Percentiles rank a stretch among this genome's conserved stretches.
Conservation (phyloP, 108 stramenopile species). For the Nannochloropsis oceanica region DNA sequence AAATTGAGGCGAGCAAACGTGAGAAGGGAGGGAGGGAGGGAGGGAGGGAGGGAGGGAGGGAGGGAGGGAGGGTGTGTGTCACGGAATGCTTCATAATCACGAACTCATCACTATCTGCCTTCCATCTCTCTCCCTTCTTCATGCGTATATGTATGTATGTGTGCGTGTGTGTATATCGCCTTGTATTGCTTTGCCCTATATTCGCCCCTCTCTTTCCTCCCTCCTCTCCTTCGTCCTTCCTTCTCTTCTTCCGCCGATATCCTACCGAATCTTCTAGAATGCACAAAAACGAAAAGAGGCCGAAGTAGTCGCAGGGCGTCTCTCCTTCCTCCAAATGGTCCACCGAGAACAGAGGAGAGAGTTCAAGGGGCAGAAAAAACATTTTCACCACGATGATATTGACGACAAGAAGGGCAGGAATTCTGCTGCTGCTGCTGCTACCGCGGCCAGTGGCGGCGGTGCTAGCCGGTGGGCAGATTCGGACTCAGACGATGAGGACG, state of each 20-base stretch:
- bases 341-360: not conserved
- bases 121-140: not conserved
- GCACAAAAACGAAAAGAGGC: not conserved
- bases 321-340: not conserved
- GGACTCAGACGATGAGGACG: not conserved
- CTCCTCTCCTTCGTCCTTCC: not conserved
- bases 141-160: too few species aligned
- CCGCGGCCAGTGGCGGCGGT: not conserved
- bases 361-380: not conserved
- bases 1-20: too few species aligned
- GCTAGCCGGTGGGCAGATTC: not conserved
- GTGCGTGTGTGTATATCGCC: too few species aligned
- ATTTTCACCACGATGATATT: too few species aligned
- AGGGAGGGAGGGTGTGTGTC: too few species aligned
- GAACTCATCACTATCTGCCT: too few species aligned
- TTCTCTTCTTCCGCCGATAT: not conserved
- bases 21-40: too few species aligned
- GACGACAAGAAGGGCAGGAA: too few species aligned
- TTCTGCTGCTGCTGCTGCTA: not conserved
- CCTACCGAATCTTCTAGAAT: not conserved
- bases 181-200: not conserved
- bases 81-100: too few species aligned
- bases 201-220: not conserved
- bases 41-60: too few species aligned
- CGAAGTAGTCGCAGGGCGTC: not conserved